These are phyloP conservation scores for Seminavis robusta DNA, from an alignment of 108 stramenopile species.

Conservation along the genomic window DNA sequence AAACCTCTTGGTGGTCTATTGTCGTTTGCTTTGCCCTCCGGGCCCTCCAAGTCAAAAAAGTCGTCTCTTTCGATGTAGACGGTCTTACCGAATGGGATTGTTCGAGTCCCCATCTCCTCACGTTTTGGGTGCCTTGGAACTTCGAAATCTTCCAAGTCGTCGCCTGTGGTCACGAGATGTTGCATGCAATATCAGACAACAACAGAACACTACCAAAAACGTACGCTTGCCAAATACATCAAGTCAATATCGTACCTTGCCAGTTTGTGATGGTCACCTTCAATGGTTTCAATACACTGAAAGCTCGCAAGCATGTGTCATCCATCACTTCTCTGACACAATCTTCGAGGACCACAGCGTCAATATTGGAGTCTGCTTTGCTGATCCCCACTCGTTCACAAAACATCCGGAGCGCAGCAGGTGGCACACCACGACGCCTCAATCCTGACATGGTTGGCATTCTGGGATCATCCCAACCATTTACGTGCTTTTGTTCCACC, in stretches of 20 bases:
- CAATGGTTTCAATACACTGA: slow-evolving; percentile 79
- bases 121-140: slow-evolving; percentile 84
- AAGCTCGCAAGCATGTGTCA: slow-evolving; percentile 67
- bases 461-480: slow-evolving; percentile 87
- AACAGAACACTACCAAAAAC: no score
- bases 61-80: slow-evolving; percentile 82
- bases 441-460: slow-evolving; percentile 86
- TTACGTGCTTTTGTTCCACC: slow-evolving; percentile 75
- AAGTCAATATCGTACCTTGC: slow-evolving; percentile 32
- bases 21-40: slow-evolving; percentile 63
- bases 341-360: slow-evolving; percentile 79
- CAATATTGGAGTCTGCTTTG: slow-evolving; percentile 88
- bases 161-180: slow-evolving; percentile 1
- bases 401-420: slow-evolving; percentile 77
- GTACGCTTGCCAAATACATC: not conserved
- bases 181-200: not conserved
- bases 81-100: slow-evolving; percentile 75
- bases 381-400: slow-evolving; percentile 90
- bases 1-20: slow-evolving; percentile 77
- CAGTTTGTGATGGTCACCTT: slow-evolving; percentile 87
- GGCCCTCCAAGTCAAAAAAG: slow-evolving; percentile 86
- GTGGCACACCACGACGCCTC: slow-evolving; percentile 84
- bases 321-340: slow-evolving; percentile 83
- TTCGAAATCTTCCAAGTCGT: slow-evolving; percentile 54
- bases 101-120: slow-evolving; percentile 66